Evolutionary conservation across 2,329 filamentous ascomycete species (phyloP), one percentile per base, ranked within the genome.

Genomic region (Colletotrichum musicola): DNA sequence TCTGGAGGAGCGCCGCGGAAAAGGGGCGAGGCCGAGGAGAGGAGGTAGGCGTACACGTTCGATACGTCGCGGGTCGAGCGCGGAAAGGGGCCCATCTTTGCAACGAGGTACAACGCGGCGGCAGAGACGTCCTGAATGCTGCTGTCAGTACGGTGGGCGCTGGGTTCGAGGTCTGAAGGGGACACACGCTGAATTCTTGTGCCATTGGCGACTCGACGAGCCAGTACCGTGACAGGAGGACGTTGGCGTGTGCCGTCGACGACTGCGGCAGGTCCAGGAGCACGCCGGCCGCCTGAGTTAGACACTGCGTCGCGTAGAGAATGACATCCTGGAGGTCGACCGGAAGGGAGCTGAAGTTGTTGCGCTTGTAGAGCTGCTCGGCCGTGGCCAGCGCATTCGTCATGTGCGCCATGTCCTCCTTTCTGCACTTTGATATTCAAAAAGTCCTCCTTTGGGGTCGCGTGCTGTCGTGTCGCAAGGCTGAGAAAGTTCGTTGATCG

Each of bases 181-280:
- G 18, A 70, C 81, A 63, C 77, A 86, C 84, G 74, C 82, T 86
- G 64, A 89, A 92, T 74, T 90, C 90, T 78, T 83, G 82, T 71
- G 80, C 81, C 82, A 87, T 87, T 75, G 81, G 84, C 63, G 79
- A 88, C 76, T 82, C 85, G 27, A 84, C 78, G 25, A 94, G 82
- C 91, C 93, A 97, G 81, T 94, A 96, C 14, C 95, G 88, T 59
- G 92, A 91, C 40, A 97, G 88, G 0, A 96, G 81, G 47, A 98
- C 89, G 75, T 95, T 93, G 3, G 95, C 93, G 75, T 94, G 93
- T 4, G 94, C 93, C 46, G 96, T 93, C 46, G 93, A 89, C 73
- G 94, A 93, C 77, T 97, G 94, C 6, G 94, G 93, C 46, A 98
- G 85, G 55, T 93, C 89, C 3, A 99, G 86, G 18, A 98, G 87